These are phyloP conservation scores for Ascobolus immersus DNA, from an alignment of 495 filamentous ascomycete genomes.

Conservation along the genomic window DNA sequence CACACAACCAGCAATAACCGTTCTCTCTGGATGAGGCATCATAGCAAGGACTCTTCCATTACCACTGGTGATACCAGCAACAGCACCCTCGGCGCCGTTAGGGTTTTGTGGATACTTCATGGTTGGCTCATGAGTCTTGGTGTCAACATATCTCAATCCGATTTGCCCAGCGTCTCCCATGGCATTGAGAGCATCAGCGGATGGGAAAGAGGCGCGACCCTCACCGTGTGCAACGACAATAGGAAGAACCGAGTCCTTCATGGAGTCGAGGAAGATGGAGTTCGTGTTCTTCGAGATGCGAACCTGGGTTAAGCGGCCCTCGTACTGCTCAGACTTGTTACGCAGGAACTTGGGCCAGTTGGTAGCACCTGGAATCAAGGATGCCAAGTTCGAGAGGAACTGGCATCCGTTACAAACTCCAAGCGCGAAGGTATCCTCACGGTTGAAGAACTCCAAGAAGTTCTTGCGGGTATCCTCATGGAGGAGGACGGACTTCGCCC, in stretches of 20 bases:
- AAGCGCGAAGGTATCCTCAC: conserved; percentile 71
- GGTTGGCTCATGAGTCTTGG: conserved; percentile 36
- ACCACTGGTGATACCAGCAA: conserved; percentile 53
- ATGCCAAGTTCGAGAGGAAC: conserved; percentile 63
- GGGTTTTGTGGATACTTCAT: conserved; percentile 78
- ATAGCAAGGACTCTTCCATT: conserved; percentile 75
- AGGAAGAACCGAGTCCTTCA: conserved; percentile 59
- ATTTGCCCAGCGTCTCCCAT: conserved; percentile 38
- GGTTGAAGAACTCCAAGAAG: conserved; percentile 66
- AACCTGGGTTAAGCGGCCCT: conserved; percentile 75
- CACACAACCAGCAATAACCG: conserved; percentile 56
- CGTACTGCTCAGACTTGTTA: conserved; percentile 76
- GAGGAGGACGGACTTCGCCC: conserved; percentile 82
- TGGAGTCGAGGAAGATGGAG: conserved; percentile 80
- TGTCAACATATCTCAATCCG: conserved; percentile 62
- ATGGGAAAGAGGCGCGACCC: conserved; percentile 54
- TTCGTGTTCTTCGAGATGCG: conserved; percentile 37
- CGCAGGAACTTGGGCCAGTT: conserved; percentile 72
- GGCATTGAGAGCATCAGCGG: conserved; percentile 24
- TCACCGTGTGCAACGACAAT: conserved; percentile 84
- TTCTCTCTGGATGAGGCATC: conserved; percentile 93
- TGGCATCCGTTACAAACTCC: conserved; percentile 97
- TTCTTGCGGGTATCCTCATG: conserved; percentile 50
- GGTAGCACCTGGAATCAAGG: conserved; percentile 61
- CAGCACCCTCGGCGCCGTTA: conserved; percentile 68